Evolutionary conservation across 2,329 filamentous ascomycete species (phyloP).

Genomic region (Septoria petroselini): DNA sequence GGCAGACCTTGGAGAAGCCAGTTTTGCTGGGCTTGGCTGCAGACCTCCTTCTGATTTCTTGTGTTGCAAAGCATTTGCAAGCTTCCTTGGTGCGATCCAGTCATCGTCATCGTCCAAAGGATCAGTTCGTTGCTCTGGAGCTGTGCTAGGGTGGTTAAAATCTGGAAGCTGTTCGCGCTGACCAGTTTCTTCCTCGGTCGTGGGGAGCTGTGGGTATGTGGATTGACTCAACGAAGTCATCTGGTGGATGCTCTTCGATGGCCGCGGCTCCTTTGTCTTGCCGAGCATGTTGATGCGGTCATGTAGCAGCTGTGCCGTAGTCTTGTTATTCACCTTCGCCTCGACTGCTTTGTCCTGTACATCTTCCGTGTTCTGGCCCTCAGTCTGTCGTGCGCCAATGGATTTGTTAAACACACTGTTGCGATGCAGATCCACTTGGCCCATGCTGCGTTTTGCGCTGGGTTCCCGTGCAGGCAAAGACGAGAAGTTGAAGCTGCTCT

Average conservation of each 20-base stretch:
- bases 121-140: slow-evolving; percentile 24
- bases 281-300: slow-evolving; percentile 82
- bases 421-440: slow-evolving; percentile 63
- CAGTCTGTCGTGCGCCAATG: slow-evolving; percentile 66
- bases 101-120: slow-evolving; percentile 53
- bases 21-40: slow-evolving; percentile 12
- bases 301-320: slow-evolving; percentile 88
- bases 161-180: slow-evolving; percentile 9
- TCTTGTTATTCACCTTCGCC: slow-evolving; percentile 69
- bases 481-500: slow-evolving; percentile 93
- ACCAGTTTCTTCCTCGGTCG: slow-evolving; percentile 20
- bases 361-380: slow-evolving; percentile 55
- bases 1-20: slow-evolving; percentile 41
- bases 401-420: slow-evolving; percentile 71
- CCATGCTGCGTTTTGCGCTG: slow-evolving; percentile 78
- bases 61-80: slow-evolving; percentile 18
- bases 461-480: slow-evolving; percentile 89
- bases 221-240: slow-evolving; percentile 35
- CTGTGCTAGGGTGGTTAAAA: slow-evolving; percentile 11
- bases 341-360: slow-evolving; percentile 41
- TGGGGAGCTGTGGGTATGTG: slow-evolving; percentile 43
- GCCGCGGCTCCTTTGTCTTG: slow-evolving; percentile 50
- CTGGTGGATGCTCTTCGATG: slow-evolving; percentile 42
- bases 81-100: slow-evolving; percentile 54
- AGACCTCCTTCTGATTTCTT: slow-evolving; percentile 17